These are phyloP conservation scores for Sarocladium oryzae DNA, from an alignment of 2,329 filamentous ascomycete genomes.

Conservation along the genomic window DNA sequence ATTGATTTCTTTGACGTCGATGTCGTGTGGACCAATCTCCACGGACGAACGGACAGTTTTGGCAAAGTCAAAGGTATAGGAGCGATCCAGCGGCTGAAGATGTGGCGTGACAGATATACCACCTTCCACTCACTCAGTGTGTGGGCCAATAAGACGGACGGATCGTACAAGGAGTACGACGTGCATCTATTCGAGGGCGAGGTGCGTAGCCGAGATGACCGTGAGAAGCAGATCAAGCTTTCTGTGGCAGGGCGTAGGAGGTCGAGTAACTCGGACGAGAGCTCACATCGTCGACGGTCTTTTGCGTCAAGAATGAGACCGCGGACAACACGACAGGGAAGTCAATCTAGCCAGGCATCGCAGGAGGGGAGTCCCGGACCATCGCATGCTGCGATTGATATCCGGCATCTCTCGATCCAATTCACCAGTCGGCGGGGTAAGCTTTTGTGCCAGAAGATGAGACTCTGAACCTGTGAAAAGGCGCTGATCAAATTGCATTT, in stretches of 20 bases:
- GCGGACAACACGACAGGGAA: slow-evolving; percentile 18
- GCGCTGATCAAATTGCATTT: no score
- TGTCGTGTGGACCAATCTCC: slow-evolving; percentile 44
- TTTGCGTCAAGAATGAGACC: slow-evolving; percentile 36
- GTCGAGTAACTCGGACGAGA: slow-evolving; percentile 30
- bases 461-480: not conserved
- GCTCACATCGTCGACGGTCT: slow-evolving; percentile 34
- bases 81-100: slow-evolving; percentile 44
- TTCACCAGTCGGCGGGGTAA: slow-evolving; percentile 42
- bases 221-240: slow-evolving; percentile 38
- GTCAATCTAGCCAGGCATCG: not conserved
- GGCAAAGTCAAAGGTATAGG: slow-evolving; percentile 44
- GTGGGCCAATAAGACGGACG: slow-evolving; percentile 39
- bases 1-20: slow-evolving; percentile 47
- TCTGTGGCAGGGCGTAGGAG: slow-evolving; percentile 32
- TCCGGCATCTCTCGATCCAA: slow-evolving; percentile 43
- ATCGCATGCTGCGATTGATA: slow-evolving; percentile 27
- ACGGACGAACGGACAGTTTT: slow-evolving; percentile 42
- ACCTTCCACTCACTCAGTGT: slow-evolving; percentile 41
- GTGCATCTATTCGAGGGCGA: slow-evolving; percentile 42
- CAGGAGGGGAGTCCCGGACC: slow-evolving; percentile 3
- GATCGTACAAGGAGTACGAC: slow-evolving; percentile 41
- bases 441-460: slow-evolving; percentile 13
- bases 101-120: slow-evolving; percentile 44
- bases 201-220: slow-evolving; percentile 38